Evolutionary conservation across 2,329 filamentous ascomycete genomes (phyloP).

Genomic region (Harringtonia aguacate): DNA sequence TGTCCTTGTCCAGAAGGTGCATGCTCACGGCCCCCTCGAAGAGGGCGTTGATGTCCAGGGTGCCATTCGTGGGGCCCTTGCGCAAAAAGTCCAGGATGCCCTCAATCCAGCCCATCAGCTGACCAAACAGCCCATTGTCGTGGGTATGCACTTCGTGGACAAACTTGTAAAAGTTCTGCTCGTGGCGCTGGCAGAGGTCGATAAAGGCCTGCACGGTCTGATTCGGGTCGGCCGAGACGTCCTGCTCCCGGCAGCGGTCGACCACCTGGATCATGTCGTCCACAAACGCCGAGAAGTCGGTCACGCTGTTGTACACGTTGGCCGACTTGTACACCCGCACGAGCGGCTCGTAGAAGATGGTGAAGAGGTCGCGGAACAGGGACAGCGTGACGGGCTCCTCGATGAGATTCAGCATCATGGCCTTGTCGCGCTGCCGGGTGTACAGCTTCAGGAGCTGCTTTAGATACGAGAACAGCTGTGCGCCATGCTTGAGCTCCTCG

Average conservation of each 20-base stretch:
- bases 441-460: constrained; percentile 92
- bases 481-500: constrained; percentile 77
- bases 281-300: constrained; percentile 86
- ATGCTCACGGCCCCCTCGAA: constrained; percentile 69
- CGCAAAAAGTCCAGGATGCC: constrained; percentile 88
- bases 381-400: constrained; percentile 97
- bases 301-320: constrained; percentile 95
- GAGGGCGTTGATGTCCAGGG: constrained; percentile 86
- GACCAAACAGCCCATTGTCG: constrained; percentile 91
- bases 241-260: constrained; percentile 56
- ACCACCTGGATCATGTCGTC: constrained; percentile 80
- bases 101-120: constrained; percentile 96
- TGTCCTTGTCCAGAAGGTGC: constrained; percentile 56
- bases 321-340: constrained; percentile 97
- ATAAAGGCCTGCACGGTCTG: constrained; percentile 98
- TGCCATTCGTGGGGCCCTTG: constrained; percentile 74
- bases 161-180: constrained; percentile 98
- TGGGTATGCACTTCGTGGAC: constrained; percentile 96
- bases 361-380: constrained; percentile 90
- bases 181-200: constrained; percentile 86
- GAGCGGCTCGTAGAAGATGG: constrained; percentile 96
- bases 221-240: constrained; percentile 90
- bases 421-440: constrained; percentile 85
- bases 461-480: constrained; percentile 84
- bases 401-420: constrained; percentile 92